Base-by-base conservation (phyloP, 2,329 filamentous ascomycete genomes). In the Diplocarpon mali region DNA sequence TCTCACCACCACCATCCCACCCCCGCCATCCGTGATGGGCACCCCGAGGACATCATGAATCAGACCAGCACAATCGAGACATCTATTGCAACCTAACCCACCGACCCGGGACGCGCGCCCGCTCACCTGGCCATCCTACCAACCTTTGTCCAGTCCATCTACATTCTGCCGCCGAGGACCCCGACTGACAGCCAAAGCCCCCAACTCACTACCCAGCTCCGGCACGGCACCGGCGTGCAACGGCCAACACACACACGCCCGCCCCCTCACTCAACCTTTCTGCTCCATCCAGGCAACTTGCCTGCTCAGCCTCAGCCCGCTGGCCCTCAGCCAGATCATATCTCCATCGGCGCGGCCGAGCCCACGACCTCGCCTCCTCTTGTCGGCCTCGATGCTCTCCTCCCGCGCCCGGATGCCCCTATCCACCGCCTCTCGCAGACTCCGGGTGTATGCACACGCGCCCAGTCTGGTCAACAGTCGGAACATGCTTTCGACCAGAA, bases 401-500 rank as follows among this genome's bases (percentile, higher is more conserved):
- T 64, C 60, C n/a, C 78, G 66, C 2, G 65, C 68, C 28, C 62
- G 39, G 35, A 80, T 74, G 0, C 79, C 80, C 14, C 55, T 48
- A 47, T 73, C 64, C n/a, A 75, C 64, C 0, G 72, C 69, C 0
- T 59, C 44, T 31, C 64, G 63, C 13, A 81, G 51, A 5, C 51
- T 52, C 1, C 44, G 43, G 0, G 52, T 55, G 35, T 55, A 37
- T 27, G 35, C 39, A 27, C 57, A 56, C 3, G 56, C 65, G 32
- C 50, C 63, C 42, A 16, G 47, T 48, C 58, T 67, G 35, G 58
- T 40, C 24, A 78, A 61, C 9, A 73, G 55, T 2, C 71, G 62
- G 13, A 78, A 52, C 31, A 78, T 53, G 2, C 65, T 64, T 58
- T 81, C 77, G 0, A 78, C 60, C 30, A 76, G 53, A 24, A 80